Percentiles rank a stretch among this genome's conserved stretches.
phyloP scores from a whole-genome alignment of 2,329 filamentous ascomycete genomes.

The Fusarium succisae region DNA sequence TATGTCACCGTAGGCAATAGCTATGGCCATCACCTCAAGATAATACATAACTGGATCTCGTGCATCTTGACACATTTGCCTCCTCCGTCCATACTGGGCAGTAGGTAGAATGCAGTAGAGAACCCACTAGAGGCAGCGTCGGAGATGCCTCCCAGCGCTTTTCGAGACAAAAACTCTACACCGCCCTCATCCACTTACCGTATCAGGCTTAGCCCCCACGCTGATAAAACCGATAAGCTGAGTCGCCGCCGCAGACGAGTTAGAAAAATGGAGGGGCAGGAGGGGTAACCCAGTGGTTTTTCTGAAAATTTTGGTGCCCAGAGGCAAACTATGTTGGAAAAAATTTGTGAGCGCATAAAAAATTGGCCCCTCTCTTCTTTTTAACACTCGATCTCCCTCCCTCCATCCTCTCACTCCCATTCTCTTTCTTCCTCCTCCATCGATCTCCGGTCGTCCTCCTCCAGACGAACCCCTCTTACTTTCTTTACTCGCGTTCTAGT shows the following conservation, averaged over 20 bases:
- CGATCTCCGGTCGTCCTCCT: constrained; percentile 54
- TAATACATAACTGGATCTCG: background rate
- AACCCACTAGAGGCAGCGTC: constrained; percentile 13
- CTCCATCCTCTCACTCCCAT: constrained; percentile 42
- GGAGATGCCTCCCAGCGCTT: constrained; percentile 28
- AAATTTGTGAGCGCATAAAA: constrained; percentile 43
- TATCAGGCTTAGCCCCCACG: constrained; percentile 26
- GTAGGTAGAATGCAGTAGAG: background rate
- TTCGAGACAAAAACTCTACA: constrained; percentile 34
- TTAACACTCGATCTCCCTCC: constrained; percentile 38
- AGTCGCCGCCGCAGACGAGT: constrained; percentile 37
- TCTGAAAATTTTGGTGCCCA: constrained; percentile 25
- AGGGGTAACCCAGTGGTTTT: constrained; percentile 34
- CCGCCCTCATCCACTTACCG: constrained; percentile 39
- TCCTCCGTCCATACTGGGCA: background rate
- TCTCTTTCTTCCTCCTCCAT: constrained; percentile 49
- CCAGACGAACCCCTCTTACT: constrained; percentile 52
- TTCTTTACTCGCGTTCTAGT: constrained; percentile 40
- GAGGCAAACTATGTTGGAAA: constrained; percentile 28
- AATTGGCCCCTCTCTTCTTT: constrained; percentile 44
- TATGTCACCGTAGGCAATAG: background rate
- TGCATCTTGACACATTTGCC: constrained; percentile 16
- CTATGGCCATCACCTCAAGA: background rate
- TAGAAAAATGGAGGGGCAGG: constrained; percentile 41
- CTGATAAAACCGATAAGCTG: constrained; percentile 49